These are phyloP conservation scores for Yamadazyma phyllophila DNA, from an alignment of 805 yeast genomes.

Conservation along the genomic window DNA sequence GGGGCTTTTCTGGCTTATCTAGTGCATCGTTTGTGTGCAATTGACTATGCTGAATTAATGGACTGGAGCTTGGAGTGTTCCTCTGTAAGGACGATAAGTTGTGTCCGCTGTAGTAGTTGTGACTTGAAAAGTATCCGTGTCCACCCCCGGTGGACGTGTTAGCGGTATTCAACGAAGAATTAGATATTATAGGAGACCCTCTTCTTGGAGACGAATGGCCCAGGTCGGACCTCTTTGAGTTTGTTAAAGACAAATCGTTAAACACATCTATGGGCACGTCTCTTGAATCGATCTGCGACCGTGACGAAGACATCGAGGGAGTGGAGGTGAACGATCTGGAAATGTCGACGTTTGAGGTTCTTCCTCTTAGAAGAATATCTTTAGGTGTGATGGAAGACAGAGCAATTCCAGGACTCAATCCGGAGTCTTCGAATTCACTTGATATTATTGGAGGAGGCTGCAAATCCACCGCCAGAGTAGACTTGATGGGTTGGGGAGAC, in stretches of 20 bases:
- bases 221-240: slow-evolving; percentile 7
- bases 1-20: slow-evolving; percentile 2
- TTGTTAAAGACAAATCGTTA: slow-evolving; percentile 24
- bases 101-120: slow-evolving; percentile 1
- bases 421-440: background rate
- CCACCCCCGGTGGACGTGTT: background rate
- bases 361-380: slow-evolving; percentile 34
- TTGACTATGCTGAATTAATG: slow-evolving; percentile 15
- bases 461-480: slow-evolving; percentile 12
- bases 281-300: slow-evolving; percentile 17
- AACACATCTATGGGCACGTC: slow-evolving; percentile 19
- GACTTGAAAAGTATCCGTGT: too few species aligned
- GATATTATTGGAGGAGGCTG: slow-evolving; percentile 17
- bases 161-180: background rate
- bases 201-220: slow-evolving; percentile 50
- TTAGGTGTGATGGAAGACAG: slow-evolving; percentile 43
- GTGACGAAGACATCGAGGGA: slow-evolving; percentile 18
- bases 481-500: slow-evolving; percentile 31
- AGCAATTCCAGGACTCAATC: too few species aligned
- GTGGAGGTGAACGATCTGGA: slow-evolving; percentile 14
- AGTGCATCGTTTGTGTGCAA: slow-evolving; percentile 1
- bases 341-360: slow-evolving; percentile 13
- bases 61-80: slow-evolving; percentile 38
- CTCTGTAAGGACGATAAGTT: slow-evolving; percentile 64
- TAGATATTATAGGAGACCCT: slow-evolving; percentile 46